phyloP scores from a whole-genome alignment of 768 basidiomycete species.

The Russula sp. region DNA sequence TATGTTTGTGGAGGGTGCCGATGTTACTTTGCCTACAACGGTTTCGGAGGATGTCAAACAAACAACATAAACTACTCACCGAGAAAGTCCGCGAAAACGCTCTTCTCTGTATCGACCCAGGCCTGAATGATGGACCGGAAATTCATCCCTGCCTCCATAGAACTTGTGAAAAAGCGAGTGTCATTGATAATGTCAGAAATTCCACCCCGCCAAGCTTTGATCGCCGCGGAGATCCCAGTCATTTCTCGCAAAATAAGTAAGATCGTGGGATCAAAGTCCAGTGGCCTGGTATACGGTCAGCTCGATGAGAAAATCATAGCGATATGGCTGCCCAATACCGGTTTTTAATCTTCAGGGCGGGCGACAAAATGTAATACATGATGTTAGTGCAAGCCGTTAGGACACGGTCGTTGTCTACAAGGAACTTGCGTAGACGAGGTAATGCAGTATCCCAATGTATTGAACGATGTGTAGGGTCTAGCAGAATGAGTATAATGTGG shows the following conservation, averaged over 20 bases:
- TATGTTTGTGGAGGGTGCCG: slow-evolving; percentile 89
- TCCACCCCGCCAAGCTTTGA: slow-evolving; percentile 82
- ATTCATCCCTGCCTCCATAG: slow-evolving; percentile 49
- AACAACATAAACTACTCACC: slow-evolving; percentile 46
- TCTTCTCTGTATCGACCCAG: slow-evolving; percentile 83
- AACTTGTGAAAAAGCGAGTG: slow-evolving; percentile 79
- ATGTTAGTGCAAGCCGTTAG: slow-evolving; percentile 77
- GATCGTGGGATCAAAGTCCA: slow-evolving; percentile 70
- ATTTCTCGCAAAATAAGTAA: slow-evolving; percentile 74
- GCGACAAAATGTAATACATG: slow-evolving; percentile 77
- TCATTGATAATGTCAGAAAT: slow-evolving; percentile 84
- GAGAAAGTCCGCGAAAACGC: slow-evolving; percentile 79
- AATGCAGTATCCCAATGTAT: slow-evolving; percentile 69
- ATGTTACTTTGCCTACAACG: slow-evolving; percentile 64
- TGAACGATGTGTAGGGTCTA: slow-evolving; percentile 52
- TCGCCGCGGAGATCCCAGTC: slow-evolving; percentile 67
- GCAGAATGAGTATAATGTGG: not conserved
- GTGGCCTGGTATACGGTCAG: slow-evolving; percentile 49
- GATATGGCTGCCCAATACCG: slow-evolving; percentile 44
- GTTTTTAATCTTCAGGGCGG: slow-evolving; percentile 73
- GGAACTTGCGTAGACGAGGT: slow-evolving; percentile 72
- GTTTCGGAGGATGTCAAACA: slow-evolving; percentile 33
- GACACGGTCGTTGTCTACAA: slow-evolving; percentile 83
- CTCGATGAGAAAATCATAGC: not conserved
- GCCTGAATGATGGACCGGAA: slow-evolving; percentile 81